Conservation (phyloP, 768 basidiomycete genomes). For the Trametes elegans region DNA sequence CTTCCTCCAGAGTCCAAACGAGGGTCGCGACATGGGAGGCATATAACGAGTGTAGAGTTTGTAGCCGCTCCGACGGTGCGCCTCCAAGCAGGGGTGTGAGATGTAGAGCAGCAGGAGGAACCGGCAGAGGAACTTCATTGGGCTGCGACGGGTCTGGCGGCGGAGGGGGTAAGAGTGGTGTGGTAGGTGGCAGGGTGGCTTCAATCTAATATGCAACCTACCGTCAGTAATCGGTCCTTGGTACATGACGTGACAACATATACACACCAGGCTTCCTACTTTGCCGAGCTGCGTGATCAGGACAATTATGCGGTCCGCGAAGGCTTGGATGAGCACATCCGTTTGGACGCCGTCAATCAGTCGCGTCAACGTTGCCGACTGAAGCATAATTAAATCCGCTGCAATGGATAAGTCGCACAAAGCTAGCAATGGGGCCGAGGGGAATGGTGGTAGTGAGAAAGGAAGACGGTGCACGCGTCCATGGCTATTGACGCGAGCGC, state of each 20-base stretch:
- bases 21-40: conserved; percentile 85
- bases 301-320: conserved; percentile 79
- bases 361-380: conserved; percentile 50
- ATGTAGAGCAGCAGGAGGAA: conserved; percentile 69
- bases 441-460: too few species aligned
- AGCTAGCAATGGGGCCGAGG: neutral
- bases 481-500: too few species aligned
- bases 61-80: conserved; percentile 64
- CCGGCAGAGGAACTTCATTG: conserved; percentile 43
- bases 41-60: conserved; percentile 76
- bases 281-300: conserved; percentile 89
- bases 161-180: conserved; percentile 44
- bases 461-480: too few species aligned
- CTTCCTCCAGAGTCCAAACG: conserved; percentile 61
- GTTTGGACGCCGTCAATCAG: conserved; percentile 58
- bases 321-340: conserved; percentile 76
- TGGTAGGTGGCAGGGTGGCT: conserved; percentile 67
- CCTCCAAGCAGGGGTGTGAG: conserved; percentile 78
- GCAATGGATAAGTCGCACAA: too few species aligned
- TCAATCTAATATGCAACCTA: too few species aligned
- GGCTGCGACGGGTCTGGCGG: conserved; percentile 35
- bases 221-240: too few species aligned
- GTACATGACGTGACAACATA: too few species aligned
- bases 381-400: conserved; percentile 31
- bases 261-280: conserved; percentile 75